These are phyloP conservation scores for Mycena metata DNA, from an alignment of 768 basidiomycete genomes.

Conservation along the genomic window DNA sequence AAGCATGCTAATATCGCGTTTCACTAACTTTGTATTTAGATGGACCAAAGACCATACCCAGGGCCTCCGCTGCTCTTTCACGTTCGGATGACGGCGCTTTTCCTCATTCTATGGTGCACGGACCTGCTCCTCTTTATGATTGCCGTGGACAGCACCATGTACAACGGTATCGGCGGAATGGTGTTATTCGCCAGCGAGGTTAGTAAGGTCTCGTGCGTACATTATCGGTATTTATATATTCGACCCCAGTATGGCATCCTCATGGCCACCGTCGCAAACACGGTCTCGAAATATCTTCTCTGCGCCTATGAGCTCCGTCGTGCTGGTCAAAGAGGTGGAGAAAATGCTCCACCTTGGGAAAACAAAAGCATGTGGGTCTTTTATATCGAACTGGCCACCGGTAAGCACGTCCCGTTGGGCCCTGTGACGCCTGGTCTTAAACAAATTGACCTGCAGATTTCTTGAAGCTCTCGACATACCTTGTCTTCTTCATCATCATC, in stretches of 20 bases:
- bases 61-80: slow-evolving; percentile 89
- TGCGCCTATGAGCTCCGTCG: slow-evolving; percentile 86
- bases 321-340: slow-evolving; percentile 82
- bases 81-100: slow-evolving; percentile 81
- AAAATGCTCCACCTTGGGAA: slow-evolving; percentile 94
- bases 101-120: slow-evolving; percentile 78
- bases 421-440: slow-evolving; percentile 6
- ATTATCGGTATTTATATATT: slow-evolving; percentile 24
- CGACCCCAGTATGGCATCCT: slow-evolving; percentile 84
- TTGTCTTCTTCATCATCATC: slow-evolving; percentile 94
- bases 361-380: slow-evolving; percentile 98
- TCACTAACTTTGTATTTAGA: slow-evolving; percentile 62
- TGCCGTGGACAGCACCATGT: slow-evolving; percentile 83
- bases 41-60: slow-evolving; percentile 96
- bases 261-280: slow-evolving; percentile 83
- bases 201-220: slow-evolving; percentile 43
- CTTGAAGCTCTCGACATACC: slow-evolving; percentile 91
- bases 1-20: neutral
- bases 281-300: slow-evolving; percentile 85
- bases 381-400: slow-evolving; percentile 92
- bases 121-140: slow-evolving; percentile 85
- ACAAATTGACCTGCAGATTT: slow-evolving; percentile 73
- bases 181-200: slow-evolving; percentile 97
- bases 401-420: slow-evolving; percentile 57
- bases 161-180: slow-evolving; percentile 88